Conservation (phyloP, 352 stramenopile genomes). For the Halophytophthora polymorphica region DNA sequence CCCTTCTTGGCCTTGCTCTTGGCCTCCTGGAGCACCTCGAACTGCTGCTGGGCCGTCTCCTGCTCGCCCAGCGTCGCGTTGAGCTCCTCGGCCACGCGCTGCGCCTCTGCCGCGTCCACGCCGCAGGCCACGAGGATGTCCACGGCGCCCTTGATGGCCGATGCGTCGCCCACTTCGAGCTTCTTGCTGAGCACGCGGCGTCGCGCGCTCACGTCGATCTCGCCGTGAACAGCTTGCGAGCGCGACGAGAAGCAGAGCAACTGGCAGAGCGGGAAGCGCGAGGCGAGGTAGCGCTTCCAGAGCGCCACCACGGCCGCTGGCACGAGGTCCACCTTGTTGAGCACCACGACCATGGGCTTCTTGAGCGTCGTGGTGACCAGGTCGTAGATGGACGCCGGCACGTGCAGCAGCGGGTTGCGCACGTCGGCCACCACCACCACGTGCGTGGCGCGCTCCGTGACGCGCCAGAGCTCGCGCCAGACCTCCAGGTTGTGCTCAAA, state of each 20-base stretch:
- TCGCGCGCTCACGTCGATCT: slow-evolving; percentile 62
- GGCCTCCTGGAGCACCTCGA: slow-evolving; percentile 20
- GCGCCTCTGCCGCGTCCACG: slow-evolving; percentile 45
- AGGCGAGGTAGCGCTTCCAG: slow-evolving; percentile 64
- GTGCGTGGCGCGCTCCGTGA: slow-evolving; percentile 78
- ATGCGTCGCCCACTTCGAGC: slow-evolving; percentile 68
- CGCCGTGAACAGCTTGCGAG: slow-evolving; percentile 62
- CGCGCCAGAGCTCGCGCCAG: slow-evolving; percentile 85
- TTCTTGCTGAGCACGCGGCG: slow-evolving; percentile 80
- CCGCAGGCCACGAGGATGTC: slow-evolving; percentile 72
- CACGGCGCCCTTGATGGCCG: slow-evolving; percentile 55
- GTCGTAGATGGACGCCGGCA: slow-evolving; percentile 78
- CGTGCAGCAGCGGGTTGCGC: slow-evolving; percentile 78
- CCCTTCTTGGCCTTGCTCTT: slow-evolving; percentile 32
- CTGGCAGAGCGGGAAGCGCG: slow-evolving; percentile 62
- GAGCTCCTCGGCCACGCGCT: slow-evolving; percentile 61
- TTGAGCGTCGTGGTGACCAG: slow-evolving; percentile 68
- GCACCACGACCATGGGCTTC: slow-evolving; percentile 78
- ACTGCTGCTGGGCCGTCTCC: slow-evolving; percentile 29
- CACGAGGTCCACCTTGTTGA: slow-evolving; percentile 87
- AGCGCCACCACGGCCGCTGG: slow-evolving; percentile 51
- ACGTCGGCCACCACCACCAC: slow-evolving; percentile 80
- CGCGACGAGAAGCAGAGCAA: slow-evolving; percentile 79
- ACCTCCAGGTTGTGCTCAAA: slow-evolving; percentile 88
- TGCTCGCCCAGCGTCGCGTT: slow-evolving; percentile 38